Percentiles rank a stretch among this genome's conserved stretches.
Evolutionary conservation across 257 asterid species (phyloP).

Genomic region (Gynochthodes officinalis): DNA sequence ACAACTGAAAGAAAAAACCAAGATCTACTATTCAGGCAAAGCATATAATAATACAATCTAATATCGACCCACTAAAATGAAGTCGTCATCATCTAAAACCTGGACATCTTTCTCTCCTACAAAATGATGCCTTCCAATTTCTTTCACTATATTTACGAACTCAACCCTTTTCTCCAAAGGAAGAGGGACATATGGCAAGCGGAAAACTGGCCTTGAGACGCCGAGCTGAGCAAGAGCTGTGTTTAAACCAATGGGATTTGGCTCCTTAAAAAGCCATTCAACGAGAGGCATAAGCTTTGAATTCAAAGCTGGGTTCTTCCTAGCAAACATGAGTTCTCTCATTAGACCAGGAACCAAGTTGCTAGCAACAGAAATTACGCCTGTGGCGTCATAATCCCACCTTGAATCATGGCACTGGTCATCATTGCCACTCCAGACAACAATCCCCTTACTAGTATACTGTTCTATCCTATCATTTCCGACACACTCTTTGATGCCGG

Average conservation of each 20-base stretch:
- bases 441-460: conserved; percentile 52
- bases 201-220: conserved; percentile 74
- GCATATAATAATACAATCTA: conserved; percentile 23
- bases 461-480: conserved; percentile 65
- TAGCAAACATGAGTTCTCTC: conserved; percentile 68
- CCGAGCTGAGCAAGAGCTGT: conserved; percentile 93
- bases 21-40: not conserved
- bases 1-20: not conserved
- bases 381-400: conserved; percentile 69
- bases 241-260: conserved; percentile 74
- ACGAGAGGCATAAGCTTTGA: conserved; percentile 55
- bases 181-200: conserved; percentile 78
- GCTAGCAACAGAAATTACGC: conserved; percentile 80
- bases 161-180: conserved; percentile 64
- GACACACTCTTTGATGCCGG: conserved; percentile 81
- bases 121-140: conserved; percentile 77
- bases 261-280: conserved; percentile 68
- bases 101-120: conserved; percentile 66
- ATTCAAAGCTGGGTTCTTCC: conserved; percentile 52
- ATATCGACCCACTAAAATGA: conserved; percentile 66
- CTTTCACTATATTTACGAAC: conserved; percentile 65
- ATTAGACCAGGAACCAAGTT: conserved; percentile 77
- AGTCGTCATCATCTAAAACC: conserved; percentile 66
- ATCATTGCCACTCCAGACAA: conserved; percentile 88
- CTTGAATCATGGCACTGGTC: conserved; percentile 82